Base-by-base conservation (phyloP, 2,329 filamentous ascomycete species). In the Fonsecaea nubica region DNA sequence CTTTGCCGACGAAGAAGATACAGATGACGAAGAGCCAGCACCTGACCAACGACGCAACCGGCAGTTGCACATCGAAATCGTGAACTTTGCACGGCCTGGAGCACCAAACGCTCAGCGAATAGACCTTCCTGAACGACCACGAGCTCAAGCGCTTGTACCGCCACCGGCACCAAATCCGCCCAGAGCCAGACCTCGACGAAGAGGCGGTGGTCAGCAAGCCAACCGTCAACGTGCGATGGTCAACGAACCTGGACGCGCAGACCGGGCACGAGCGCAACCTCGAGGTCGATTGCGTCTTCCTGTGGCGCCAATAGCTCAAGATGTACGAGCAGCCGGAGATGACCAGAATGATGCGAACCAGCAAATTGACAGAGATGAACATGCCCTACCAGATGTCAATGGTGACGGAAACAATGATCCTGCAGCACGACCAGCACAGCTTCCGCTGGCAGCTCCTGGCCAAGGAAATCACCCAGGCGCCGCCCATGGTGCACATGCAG, bases 1-100 rank as follows among this genome's bases (percentile, higher is more conserved):
- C 2, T 64, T 65, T 65, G 55, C 60, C 72, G 74, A 50, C 21
- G 74, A 73, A 33, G 70, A 77, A 30, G 74, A 75, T 7, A 74
- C 75, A 12, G 68, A 72, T n/a, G 73, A 67, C 69, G 75, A 70
- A 74, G 71, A 66, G 30, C 77, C 79, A 1, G 79, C 80, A 15
- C 80, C 80, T 72, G 76, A 63, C 72, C 75, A 64, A 73, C 77
- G 63, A 71, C 73, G 52, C 71, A 71, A 38, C 73, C 74, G 62
- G 73, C 70, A 61, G 55, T 67, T 30, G 72, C 74, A 50, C 69
- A 75, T 64, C 72, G 74, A 63, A 72, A 77, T 74, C 40, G 68
- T 74, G 52, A 73, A 73, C 50, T 73, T 73, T 58, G 72, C 69
- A 6, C 45, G 69, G n/a, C 60, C 66, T 15, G 68, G 69, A 45